Evolutionary conservation across 805 yeast species (phyloP), one percentile per base, ranked within the genome.

Genomic region (Candida pseudoglaebosa): DNA sequence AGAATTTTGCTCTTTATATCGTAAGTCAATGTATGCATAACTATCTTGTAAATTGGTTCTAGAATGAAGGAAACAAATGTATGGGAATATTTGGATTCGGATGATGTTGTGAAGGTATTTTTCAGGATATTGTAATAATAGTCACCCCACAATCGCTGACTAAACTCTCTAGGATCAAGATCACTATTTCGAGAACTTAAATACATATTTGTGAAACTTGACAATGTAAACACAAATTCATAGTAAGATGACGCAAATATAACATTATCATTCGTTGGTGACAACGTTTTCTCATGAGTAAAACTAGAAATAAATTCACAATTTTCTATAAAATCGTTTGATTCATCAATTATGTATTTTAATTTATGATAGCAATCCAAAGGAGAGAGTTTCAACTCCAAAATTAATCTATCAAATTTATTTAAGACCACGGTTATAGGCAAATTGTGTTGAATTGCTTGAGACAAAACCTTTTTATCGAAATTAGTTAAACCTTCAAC

Each of bases 321-420:
- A 2, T 62, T 57, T 6, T 52, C 45, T 4, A 86, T 66, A 41
- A 60, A 73, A 0, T 60, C 56, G 54, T 89, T 88, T n/a, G 89
- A 63, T 28, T 78, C 78, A 34, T 80, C 83, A 14, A 90, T 64
- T 1, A 72, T 61, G 44, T 73, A 68, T 39, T 76, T 63, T 20
- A 93, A 47, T 53, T 93, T 90, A 50, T 74, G 70, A 53, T 78
- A 86, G 1, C 89, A 75, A 46, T 87, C 95, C 2, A 61, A 48
- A 2, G 88, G 87, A 0, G 96, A 85, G 3, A 91, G 63, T 45
- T 78, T 73, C 30, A 90, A 62, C 47, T 93, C 99, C 31, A 90
- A 53, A 0, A 91, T 71, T n/a, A 93, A 64, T 43, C 97, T 62
- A 56, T 93, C 99, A 6, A 95, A 48, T 58, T 95, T 93, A 59